phyloP scores from a whole-genome alignment of 2,329 filamentous ascomycete genomes.

The Colletotrichum gloeosporioides region DNA sequence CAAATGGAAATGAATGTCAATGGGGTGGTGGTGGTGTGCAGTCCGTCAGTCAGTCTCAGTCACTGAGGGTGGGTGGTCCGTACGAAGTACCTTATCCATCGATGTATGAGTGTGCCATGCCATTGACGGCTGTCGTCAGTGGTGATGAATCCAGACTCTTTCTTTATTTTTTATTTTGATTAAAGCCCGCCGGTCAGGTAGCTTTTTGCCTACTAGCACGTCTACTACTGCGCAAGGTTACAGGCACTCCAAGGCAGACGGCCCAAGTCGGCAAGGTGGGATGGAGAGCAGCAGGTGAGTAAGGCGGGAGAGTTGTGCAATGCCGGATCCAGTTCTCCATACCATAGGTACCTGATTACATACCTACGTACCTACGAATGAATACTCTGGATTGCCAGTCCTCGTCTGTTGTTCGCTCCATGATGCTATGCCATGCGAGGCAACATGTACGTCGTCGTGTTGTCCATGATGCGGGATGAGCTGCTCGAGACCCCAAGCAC shows the following conservation, averaged over 20 bases:
- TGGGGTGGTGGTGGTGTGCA: neutral
- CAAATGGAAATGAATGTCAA: neutral
- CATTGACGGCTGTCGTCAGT: constrained; percentile 5
- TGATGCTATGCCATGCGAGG: neutral
- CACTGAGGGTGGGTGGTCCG: neutral
- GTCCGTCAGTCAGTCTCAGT: neutral
- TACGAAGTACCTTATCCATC: neutral
- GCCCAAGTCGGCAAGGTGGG: neutral
- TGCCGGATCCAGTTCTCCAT: neutral
- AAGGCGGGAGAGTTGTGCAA: neutral
- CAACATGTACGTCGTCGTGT: neutral
- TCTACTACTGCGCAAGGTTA: neutral
- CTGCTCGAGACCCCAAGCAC: neutral
- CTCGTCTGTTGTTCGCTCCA: neutral
- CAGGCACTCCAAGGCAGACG: neutral
- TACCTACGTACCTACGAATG: neutral
- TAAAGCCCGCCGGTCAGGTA: neutral
- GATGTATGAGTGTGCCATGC: neutral
- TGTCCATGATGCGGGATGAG: neutral
- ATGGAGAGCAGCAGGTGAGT: neutral
- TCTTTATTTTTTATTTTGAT: neutral
- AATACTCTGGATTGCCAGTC: neutral
- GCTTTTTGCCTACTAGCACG: neutral
- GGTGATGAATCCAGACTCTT: constrained; percentile 5
- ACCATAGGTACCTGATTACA: neutral